Percentiles rank a stretch among this genome's conserved stretches.
Conservation (phyloP, 331 rosid species). For the Spiraea crenata region DNA sequence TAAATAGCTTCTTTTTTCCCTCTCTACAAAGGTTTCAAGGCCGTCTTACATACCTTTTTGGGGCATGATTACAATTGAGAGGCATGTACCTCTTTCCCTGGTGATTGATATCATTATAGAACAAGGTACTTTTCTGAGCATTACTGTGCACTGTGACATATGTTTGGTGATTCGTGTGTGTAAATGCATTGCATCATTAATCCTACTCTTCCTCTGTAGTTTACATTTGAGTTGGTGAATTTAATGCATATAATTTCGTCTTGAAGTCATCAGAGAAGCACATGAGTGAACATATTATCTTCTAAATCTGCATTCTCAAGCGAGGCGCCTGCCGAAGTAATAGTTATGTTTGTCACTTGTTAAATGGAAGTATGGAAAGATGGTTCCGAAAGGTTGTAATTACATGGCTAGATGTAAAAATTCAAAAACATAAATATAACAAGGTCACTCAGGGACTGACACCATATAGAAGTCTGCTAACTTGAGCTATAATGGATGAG, state of each 20-base stretch:
- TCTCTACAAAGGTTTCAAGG: slow-evolving; percentile 60
- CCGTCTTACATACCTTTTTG: slow-evolving; percentile 81
- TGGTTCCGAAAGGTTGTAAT: background rate
- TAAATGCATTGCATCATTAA: background rate
- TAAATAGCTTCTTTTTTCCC: background rate
- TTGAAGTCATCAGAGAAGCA: background rate
- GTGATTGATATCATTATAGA: slow-evolving; percentile 84
- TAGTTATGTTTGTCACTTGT: background rate
- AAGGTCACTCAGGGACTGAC: background rate
- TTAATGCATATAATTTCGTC: background rate
- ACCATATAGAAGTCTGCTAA: background rate
- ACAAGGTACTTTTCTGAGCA: slow-evolving; percentile 63
- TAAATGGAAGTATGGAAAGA: background rate
- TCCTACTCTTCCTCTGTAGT: background rate
- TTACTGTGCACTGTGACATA: background rate
- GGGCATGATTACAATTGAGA: slow-evolving; percentile 65
- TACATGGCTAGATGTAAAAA: background rate
- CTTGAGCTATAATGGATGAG: slow-evolving; percentile 9
- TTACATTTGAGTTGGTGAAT: background rate
- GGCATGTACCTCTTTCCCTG: slow-evolving; percentile 62
- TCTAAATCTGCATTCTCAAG: background rate
- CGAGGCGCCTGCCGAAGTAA: background rate
- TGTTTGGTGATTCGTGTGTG: background rate
- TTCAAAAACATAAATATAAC: background rate
- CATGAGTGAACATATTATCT: background rate